phyloP scores from a whole-genome alignment of 75 land plant species.

The Cunninghamia lanceolata region DNA sequence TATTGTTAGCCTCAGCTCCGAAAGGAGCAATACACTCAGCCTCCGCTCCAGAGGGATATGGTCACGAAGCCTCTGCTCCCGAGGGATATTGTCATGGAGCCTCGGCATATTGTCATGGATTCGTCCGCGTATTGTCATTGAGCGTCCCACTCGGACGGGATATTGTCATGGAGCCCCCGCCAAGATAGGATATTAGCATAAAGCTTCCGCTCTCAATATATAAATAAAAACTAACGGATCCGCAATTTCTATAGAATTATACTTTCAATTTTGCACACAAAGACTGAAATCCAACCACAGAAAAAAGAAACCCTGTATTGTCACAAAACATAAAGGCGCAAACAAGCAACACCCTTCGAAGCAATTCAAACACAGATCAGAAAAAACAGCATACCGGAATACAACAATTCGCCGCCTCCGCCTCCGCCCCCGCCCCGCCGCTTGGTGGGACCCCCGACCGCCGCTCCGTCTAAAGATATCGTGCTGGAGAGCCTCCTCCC shows the following conservation, averaged over 20 bases:
- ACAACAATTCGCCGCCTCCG: background rate
- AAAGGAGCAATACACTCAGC: no score
- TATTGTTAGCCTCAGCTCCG: no score
- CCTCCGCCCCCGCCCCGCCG: background rate
- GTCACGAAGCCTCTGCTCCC: no score
- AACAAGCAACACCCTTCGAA: background rate
- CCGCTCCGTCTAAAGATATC: conserved; percentile 3
- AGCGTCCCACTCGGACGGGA: background rate
- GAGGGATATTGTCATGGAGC: no score
- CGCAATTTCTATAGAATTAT: background rate
- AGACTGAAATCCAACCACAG: background rate
- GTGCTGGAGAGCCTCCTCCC: conserved; percentile 3
- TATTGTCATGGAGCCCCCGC: no score
- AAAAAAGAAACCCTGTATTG: background rate
- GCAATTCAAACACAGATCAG: background rate
- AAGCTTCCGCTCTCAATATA: background rate
- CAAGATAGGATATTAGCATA: no score
- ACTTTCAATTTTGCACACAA: background rate
- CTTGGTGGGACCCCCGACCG: background rate
- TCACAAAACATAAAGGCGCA: background rate
- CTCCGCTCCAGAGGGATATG: no score
- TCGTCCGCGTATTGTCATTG: no score
- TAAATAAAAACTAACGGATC: background rate
- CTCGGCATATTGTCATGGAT: no score
- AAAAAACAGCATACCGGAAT: background rate